Conservation (phyloP, 2,329 filamentous ascomycete species). For the Furcasterigmium furcatum region DNA sequence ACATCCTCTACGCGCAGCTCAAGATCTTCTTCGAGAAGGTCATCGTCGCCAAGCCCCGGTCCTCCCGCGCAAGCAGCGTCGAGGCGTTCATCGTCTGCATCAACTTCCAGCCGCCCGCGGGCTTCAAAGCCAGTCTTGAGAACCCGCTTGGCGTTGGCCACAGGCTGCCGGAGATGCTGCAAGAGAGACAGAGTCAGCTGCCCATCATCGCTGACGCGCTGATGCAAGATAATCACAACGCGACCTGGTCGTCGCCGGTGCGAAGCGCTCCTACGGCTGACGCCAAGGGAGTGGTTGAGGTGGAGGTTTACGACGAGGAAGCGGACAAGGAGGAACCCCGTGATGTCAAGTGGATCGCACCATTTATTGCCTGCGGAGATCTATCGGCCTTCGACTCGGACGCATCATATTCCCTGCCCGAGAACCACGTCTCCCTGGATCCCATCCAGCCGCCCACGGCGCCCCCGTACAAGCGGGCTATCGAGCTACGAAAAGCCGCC, state of each 20-base stretch:
- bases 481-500: conserved; percentile 75
- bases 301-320: conserved; percentile 21
- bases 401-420: conserved; percentile 86
- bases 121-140: conserved; percentile 73
- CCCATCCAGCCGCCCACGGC: conserved; percentile 94
- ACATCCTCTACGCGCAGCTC: conserved; percentile 89
- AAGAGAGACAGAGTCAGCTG: conserved; percentile 33
- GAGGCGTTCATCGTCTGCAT: conserved; percentile 97
- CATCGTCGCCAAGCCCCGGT: conserved; percentile 88
- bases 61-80: conserved; percentile 91
- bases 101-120: conserved; percentile 76
- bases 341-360: conserved; percentile 75
- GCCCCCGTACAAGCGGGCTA: conserved; percentile 86
- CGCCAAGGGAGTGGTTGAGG: conserved; percentile 11
- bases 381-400: conserved; percentile 93
- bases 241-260: conserved; percentile 31
- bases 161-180: conserved; percentile 47
- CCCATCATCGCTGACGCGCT: conserved; percentile 36
- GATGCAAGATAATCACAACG: conserved; percentile 42
- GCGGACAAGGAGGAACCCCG: conserved; percentile 20
- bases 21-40: conserved; percentile 88
- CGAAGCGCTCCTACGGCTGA: conserved; percentile 4
- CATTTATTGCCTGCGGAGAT: conserved; percentile 96
- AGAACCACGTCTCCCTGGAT: conserved; percentile 82
- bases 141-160: conserved; percentile 67